Base-by-base conservation (phyloP, 2,329 filamentous ascomycete species). In the Alternaria viburni region DNA sequence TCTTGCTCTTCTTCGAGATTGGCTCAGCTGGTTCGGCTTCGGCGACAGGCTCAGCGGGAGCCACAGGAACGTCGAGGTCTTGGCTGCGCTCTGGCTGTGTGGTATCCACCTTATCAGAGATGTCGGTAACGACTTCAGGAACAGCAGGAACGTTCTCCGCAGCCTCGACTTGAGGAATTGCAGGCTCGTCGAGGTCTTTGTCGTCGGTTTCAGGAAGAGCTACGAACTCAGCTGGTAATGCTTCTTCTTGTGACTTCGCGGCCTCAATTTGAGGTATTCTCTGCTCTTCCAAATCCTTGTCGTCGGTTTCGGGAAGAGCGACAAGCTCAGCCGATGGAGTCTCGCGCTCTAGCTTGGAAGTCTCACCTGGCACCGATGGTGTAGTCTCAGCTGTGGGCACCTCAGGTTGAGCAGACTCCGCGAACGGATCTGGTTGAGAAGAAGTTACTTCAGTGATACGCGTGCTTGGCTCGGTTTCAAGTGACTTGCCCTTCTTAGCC, bases 1-100 rank as follows among this genome's bases (percentile, higher is more conserved):
- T 72, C 51, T 71, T 71, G 59, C 60, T 51, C 54, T 70, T 72
- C 57, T 73, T 73, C 4, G 66, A 67, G 17, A 64, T 45, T 12
- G 67, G 55, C 6, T 57, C 51, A 15, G 56, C 62, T 6, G 19
- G 21, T 23, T 67, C 64, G 11, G 67, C 51, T 3, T 68, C 61
- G 0, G 21, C 47, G 32, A 44, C 13, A 54, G 57, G 52, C 26
- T 63, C 62, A 6, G 32, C 28, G 1, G 63, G 43, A 25, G 57
- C 43, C 17, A 46, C 26, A 9, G 51, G 43, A 12, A 56, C 36
- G 26, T 15, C 5, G 19, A 44, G 41, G 11, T 71, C 63, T 56
- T 65, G 61, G 13, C 8, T 47, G n/a, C 47, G 54, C 52, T 68
- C 52, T 4, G 59, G 49, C 17, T 62, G 59, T 10, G 57, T 51